Percentiles rank a stretch among this genome's conserved stretches.
phyloP scores from a whole-genome alignment of 2,329 filamentous ascomycete species.

The Alternaria arborescens region DNA sequence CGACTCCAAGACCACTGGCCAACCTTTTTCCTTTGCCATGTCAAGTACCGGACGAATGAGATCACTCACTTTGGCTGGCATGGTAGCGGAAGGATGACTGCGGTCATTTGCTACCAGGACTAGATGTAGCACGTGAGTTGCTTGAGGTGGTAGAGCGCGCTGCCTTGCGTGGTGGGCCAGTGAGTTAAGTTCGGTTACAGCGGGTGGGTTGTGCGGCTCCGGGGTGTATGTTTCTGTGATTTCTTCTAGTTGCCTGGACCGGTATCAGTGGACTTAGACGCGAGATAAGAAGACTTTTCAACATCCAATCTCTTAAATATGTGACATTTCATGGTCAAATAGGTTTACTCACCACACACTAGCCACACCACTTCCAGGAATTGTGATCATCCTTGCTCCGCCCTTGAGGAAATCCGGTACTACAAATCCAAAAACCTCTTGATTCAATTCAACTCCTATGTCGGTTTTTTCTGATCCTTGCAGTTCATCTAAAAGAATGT shows the following conservation, averaged over 20 bases:
- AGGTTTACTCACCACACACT: constrained; percentile 14
- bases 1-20: constrained; percentile 14
- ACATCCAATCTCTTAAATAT: neutral
- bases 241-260: neutral
- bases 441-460: constrained; percentile 2
- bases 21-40: constrained; percentile 13
- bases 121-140: constrained; percentile 11
- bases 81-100: constrained; percentile 1
- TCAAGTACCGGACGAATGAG: constrained; percentile 13
- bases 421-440: constrained; percentile 1
- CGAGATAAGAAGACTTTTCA: neutral
- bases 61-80: constrained; percentile 6
- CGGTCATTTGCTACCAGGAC: constrained; percentile 14
- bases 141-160: neutral
- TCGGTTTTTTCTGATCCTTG: neutral
- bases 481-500: constrained; percentile 5
- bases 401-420: neutral
- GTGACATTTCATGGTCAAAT: neutral
- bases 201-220: constrained; percentile 1
- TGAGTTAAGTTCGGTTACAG: constrained; percentile 5
- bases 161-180: neutral
- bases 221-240: neutral
- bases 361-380: constrained; percentile 8
- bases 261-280: neutral
- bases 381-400: constrained; percentile 13